These are phyloP conservation scores for Ogataea methanolica DNA, from an alignment of 805 yeast species.

Conservation along the genomic window DNA sequence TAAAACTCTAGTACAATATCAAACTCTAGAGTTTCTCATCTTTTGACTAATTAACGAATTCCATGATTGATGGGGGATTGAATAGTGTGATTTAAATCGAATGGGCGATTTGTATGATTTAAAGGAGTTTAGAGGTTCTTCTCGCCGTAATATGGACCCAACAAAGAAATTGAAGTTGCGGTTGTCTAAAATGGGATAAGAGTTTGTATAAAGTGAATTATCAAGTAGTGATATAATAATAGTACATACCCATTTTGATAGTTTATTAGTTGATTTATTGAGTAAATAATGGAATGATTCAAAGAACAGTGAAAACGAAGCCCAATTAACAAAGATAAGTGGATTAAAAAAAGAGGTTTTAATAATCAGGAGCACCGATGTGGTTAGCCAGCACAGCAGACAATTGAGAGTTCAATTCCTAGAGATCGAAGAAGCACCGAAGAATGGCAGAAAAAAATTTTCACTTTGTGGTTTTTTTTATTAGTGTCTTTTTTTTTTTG, in stretches of 20 bases:
- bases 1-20: neutral
- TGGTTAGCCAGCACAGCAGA: neutral
- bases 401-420: too few relatives aligned
- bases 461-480: neutral
- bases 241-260: conserved; percentile 21
- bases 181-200: neutral
- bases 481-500: neutral
- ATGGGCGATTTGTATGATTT: neutral
- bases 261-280: conserved; percentile 5
- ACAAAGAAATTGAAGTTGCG: too few relatives aligned
- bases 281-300: conserved; percentile 7
- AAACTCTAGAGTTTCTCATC: neutral
- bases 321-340: neutral
- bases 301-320: neutral
- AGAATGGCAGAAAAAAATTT: conserved; percentile 1
- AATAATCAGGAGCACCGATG: neutral
- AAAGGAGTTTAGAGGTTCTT: neutral
- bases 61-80: too few relatives aligned
- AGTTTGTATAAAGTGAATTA: neutral
- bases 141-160: neutral
- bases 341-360: neutral
- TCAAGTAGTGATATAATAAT: neutral
- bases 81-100: too few relatives aligned
- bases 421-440: neutral
- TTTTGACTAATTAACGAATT: too few relatives aligned